phyloP scores from a whole-genome alignment of 139 green algal genomes.

The Eudorina sp. region DNA sequence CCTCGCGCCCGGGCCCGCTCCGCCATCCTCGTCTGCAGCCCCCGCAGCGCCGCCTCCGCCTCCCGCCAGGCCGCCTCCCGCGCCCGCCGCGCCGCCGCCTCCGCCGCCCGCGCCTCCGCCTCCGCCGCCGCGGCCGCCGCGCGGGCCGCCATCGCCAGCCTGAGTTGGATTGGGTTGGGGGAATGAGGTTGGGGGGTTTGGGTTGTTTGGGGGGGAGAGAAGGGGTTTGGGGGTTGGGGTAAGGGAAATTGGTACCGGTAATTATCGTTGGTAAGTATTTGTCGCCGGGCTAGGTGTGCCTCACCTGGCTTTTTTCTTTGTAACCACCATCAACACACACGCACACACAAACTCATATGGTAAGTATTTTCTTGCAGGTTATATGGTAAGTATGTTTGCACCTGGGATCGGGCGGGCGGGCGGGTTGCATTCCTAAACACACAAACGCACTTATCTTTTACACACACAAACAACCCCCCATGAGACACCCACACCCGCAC shows the following conservation, averaged over 20 bases:
- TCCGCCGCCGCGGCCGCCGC: not conserved
- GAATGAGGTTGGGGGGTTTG: not conserved
- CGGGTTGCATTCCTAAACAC: too few relatives aligned
- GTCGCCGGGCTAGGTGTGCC: too few relatives aligned
- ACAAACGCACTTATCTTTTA: too few relatives aligned
- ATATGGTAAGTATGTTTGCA: too few relatives aligned
- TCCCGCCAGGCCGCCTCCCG: not conserved
- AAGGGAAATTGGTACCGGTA: not conserved
- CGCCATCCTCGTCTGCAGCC: not conserved
- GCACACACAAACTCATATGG: too few relatives aligned
- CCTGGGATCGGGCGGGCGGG: too few relatives aligned
- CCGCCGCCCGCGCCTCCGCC: not conserved
- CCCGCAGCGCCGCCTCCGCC: not conserved
- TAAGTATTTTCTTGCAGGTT: too few relatives aligned
- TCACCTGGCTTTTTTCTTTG: too few relatives aligned
- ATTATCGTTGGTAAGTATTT: too few relatives aligned
- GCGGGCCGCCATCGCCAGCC: not conserved
- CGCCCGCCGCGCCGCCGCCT: not conserved
- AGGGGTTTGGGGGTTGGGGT: not conserved
- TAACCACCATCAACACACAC: too few relatives aligned
- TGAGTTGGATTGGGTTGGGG: not conserved
- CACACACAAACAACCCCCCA: too few relatives aligned
- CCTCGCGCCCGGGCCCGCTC: not conserved
- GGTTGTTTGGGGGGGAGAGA: not conserved
- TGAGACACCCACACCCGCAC: too few relatives aligned